phyloP scores from a whole-genome alignment of 2,329 filamentous ascomycete species.

The Hypoxylon rubiginosum region DNA sequence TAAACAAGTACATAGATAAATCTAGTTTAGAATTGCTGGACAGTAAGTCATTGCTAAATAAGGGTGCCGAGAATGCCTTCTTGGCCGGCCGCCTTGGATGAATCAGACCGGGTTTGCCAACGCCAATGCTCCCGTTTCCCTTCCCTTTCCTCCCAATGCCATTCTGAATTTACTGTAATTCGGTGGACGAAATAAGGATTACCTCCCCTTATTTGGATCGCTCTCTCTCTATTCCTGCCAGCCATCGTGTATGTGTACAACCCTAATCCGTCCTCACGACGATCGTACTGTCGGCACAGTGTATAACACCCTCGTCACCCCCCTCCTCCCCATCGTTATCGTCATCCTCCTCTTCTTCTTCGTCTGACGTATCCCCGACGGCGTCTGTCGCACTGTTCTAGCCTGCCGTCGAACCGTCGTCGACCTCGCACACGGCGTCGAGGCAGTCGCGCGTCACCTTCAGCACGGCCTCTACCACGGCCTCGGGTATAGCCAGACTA shows the following conservation, averaged over 20 bases:
- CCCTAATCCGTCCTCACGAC: background rate
- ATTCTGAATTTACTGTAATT: constrained; percentile 13
- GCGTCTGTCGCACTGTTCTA: constrained; percentile 1
- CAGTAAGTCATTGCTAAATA: constrained; percentile 19
- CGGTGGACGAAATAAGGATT: background rate
- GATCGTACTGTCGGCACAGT: background rate
- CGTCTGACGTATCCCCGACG: constrained; percentile 1
- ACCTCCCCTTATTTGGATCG: background rate
- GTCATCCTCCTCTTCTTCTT: background rate
- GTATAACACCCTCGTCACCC: background rate
- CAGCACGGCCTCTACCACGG: constrained; percentile 74
- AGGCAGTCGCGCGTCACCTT: constrained; percentile 70
- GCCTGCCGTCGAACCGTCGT: constrained; percentile 46
- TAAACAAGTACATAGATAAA: too few relatives aligned
- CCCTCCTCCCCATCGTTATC: background rate
- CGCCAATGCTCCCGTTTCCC: constrained; percentile 34
- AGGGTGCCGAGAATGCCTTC: constrained; percentile 11
- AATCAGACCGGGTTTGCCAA: constrained; percentile 25
- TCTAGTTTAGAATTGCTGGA: constrained; percentile 8
- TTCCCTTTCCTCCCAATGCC: constrained; percentile 11
- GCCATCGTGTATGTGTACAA: constrained; percentile 7
- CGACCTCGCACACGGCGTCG: constrained; percentile 63
- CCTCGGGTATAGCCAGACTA: constrained; percentile 68
- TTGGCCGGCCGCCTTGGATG: background rate
- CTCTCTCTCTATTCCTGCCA: background rate